Evolutionary conservation across 805 yeast genomes (phyloP).

Genomic region (Priceomyces medius): DNA sequence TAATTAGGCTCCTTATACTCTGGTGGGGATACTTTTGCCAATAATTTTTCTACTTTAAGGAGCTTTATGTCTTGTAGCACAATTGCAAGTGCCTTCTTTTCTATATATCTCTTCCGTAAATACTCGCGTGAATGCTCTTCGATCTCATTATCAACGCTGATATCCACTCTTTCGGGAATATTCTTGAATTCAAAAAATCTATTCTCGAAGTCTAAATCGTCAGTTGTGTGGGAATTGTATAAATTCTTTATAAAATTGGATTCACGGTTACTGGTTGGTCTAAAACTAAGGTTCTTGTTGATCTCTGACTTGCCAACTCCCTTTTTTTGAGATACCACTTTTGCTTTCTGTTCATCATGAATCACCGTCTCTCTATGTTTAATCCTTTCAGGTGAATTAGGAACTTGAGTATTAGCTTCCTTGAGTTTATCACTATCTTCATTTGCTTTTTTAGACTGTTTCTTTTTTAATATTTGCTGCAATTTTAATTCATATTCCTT

Average conservation of each 20-base stretch:
- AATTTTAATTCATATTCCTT: slow-evolving; percentile 35
- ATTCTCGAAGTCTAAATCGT: slow-evolving; percentile 19
- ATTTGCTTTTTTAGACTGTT: slow-evolving; percentile 11
- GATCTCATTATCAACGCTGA: slow-evolving; percentile 19
- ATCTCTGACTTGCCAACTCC: background rate
- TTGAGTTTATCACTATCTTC: slow-evolving; percentile 4
- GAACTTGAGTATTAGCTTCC: slow-evolving; percentile 8
- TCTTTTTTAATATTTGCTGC: slow-evolving; percentile 15
- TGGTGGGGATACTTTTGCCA: slow-evolving; percentile 69
- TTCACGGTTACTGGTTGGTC: slow-evolving; percentile 2
- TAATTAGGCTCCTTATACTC: slow-evolving; percentile 65
- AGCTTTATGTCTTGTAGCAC: slow-evolving; percentile 51
- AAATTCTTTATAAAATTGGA: slow-evolving; percentile 20
- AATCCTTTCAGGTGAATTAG: slow-evolving; percentile 15
- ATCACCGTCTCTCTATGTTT: background rate
- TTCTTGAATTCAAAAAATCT: slow-evolving; percentile 25
- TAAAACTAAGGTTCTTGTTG: background rate
- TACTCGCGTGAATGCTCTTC: slow-evolving; percentile 19
- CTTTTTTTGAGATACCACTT: slow-evolving; percentile 2
- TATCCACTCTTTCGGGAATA: slow-evolving; percentile 10
- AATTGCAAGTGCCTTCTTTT: slow-evolving; percentile 27
- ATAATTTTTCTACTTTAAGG: slow-evolving; percentile 55
- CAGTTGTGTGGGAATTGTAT: slow-evolving; percentile 12
- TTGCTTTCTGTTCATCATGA: background rate
- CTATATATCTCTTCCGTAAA: slow-evolving; percentile 46